Evolutionary conservation across 306 rosid genomes (phyloP), one percentile per base, ranked within the genome.

Genomic region (Trifolium dubium): DNA sequence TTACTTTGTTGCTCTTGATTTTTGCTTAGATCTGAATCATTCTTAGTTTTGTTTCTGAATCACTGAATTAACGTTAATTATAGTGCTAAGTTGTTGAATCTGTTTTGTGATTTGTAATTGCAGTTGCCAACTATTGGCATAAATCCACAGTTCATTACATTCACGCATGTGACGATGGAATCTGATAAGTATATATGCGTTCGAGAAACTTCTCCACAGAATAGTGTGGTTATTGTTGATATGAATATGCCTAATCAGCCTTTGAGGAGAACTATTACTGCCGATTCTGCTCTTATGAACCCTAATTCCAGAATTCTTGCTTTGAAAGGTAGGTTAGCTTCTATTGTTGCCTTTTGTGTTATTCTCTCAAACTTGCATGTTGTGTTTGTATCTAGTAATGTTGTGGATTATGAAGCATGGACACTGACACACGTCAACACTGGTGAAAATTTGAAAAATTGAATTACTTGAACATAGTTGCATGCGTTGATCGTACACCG

Each of bases 151-250:
- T 91, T 91, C 87, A 91, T 93, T 54, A 93, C 98, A 0, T 93
- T 93, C 74, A 93, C 97, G 31, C 98, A 93, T 75, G 98, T 93
- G 56, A 93, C 98, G 29, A 91, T 93, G 98, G 98, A 93, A 79
- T 93, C 98, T 0, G 98, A 93, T 37, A 93, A 93, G 89, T 93
- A 89, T 69, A 93, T 93, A 75, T 93, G 98, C 28, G 96, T 93
- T 60, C 85, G 98, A 17, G 98, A 93, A 80, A 93, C 98, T 0
- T 4, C 98, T 19, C 98, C 98, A 0, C 97, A 91, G 85, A 93
- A 91, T 76, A 93, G 98, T 35, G 90, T 93, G 64, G 98, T 93
- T 43, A 93, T 93, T 61, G 68, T 93, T 29, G 98, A 93, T 80
- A 93, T 91, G 98, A 93, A 59, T 74, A 83, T 89, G 97, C 98